Conservation (phyloP, 305 asterid species). For the Rubia peregrina region DNA sequence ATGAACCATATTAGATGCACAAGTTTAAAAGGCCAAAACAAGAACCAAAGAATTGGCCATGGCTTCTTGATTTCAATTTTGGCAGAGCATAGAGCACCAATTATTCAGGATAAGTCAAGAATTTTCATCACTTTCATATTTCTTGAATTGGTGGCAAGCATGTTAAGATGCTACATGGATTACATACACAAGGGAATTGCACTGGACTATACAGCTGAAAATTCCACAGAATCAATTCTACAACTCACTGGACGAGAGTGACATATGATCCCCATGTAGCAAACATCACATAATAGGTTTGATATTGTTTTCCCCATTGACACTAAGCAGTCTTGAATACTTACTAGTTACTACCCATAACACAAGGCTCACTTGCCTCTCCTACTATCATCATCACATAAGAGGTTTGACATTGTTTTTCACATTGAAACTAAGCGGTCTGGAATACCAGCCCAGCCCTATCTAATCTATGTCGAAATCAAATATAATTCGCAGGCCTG, state of each 20-base stretch:
- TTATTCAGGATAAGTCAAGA: neutral
- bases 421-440: neutral
- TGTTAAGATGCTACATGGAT: neutral
- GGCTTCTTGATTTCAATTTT: neutral
- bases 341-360: neutral
- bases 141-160: neutral
- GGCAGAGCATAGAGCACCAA: neutral
- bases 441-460: neutral
- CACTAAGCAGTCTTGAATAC: neutral
- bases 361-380: neutral
- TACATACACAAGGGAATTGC: neutral
- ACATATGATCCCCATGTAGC: neutral
- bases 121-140: neutral
- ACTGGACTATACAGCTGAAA: neutral
- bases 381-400: neutral
- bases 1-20: neutral
- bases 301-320: neutral
- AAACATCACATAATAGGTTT: neutral
- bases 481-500: neutral
- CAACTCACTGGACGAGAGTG: neutral
- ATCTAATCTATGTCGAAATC: neutral
- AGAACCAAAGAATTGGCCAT: neutral
- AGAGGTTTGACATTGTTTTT: neutral
- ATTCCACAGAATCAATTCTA: neutral
- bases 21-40: neutral